Evolutionary conservation across 495 filamentous ascomycete genomes (phyloP), one percentile per base, ranked within the genome.

Genomic region (Penicillium bovifimosum): DNA sequence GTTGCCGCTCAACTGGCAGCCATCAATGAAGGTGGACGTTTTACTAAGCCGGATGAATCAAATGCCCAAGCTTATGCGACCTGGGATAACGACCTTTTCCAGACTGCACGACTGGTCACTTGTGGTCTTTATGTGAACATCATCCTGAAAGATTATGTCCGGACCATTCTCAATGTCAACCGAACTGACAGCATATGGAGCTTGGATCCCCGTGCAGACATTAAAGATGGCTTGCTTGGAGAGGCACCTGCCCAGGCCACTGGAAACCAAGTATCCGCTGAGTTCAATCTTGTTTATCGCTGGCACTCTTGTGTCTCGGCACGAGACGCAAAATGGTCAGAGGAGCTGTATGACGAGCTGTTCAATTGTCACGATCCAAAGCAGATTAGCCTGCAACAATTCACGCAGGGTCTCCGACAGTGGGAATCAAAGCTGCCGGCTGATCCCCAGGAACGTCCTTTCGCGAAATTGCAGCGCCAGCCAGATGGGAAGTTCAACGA

Each of bases 71-170:
- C 78, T 0, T 80, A 79, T 73, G 71, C 74, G 34, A 84, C 85
- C 59, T 86, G 84, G 61, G 87, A 91, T 53, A 82, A 87, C 41
- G 81, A 90, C 47, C 69, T 91, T 5, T 91, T 91, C 71, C 86
- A 91, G 56, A 88, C 84, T 3, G 84, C 76, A 14, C 76, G 87
- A 6, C 74, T 91, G 29, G 74, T 90, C 49, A 89, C 84, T 0
- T 88, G 84, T 28, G 86, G 87, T 33, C 72, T 91, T 11, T 91
- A 92, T 64, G 81, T 87, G 61, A 90, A 91, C 69, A 84, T 86
- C 53, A 80, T 88, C 9, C 72, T 91, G 9, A 78, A 86, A 47
- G 88, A 92, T 55, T 92, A 92, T 59, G 82, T 92, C 11, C 79
- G 88, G n/a, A 88, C 86, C 10, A 89, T 91, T 43, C 70, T 91